Evolutionary conservation across 2,329 filamentous ascomycete species (phyloP).

Genomic region (Aspergillus quadricinctus): DNA sequence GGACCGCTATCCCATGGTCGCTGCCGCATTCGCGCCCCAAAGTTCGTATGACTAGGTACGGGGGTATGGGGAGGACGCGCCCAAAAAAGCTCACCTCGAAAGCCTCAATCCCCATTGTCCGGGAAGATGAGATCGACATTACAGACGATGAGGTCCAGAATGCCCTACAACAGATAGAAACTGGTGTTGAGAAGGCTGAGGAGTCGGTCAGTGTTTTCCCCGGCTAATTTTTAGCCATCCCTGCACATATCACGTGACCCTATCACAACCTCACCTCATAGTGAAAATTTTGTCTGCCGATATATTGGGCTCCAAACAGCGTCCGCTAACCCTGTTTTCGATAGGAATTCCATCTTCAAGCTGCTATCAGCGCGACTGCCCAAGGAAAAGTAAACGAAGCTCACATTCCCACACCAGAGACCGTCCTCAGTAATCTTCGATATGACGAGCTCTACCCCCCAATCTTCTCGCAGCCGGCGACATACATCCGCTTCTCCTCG

Average conservation of each 20-base stretch:
- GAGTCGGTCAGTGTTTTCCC: conserved; percentile 75
- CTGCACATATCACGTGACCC: conserved; percentile 37
- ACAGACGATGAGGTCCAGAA: conserved; percentile 82
- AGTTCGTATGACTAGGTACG: conserved; percentile 43
- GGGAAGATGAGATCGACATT: conserved; percentile 85
- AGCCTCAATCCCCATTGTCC: conserved; percentile 78
- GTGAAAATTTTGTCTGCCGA: conserved; percentile 29
- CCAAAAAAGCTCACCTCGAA: conserved; percentile 80
- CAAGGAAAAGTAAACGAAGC: conserved; percentile 59
- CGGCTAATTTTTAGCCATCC: conserved; percentile 29
- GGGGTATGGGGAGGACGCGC: conserved; percentile 46
- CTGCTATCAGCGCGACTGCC: conserved; percentile 64
- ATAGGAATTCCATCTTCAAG: conserved; percentile 94
- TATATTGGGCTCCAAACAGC: conserved; percentile 11
- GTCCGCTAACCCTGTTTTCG: conserved; percentile 16
- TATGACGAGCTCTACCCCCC: conserved; percentile 87
- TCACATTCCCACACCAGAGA: conserved; percentile 65
- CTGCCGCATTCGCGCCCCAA: conserved; percentile 34
- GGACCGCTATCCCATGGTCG: conserved; percentile 48
- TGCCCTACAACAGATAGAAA: conserved; percentile 80
- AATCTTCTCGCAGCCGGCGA: conserved; percentile 75
- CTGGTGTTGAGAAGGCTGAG: conserved; percentile 93
- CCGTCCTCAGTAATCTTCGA: conserved; percentile 60
- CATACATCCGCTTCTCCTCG: conserved; percentile 96
- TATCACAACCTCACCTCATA: conserved; percentile 24